Base-by-base conservation (phyloP, 2,329 filamentous ascomycete genomes). In the Ceratocystis papillata region DNA sequence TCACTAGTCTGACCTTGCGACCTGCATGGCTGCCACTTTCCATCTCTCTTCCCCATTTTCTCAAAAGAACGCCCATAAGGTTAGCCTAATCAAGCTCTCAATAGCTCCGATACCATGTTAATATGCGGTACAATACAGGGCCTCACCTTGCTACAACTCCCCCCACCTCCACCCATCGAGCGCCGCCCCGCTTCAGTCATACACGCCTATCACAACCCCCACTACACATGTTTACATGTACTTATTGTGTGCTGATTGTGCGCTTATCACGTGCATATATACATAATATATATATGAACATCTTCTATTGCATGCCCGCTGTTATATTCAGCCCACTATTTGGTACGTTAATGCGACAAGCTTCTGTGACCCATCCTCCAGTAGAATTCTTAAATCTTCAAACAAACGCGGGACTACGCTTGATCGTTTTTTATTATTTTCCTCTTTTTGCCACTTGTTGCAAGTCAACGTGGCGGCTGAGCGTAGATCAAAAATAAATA, bases 381-480 rank as follows among this genome's bases (percentile, higher is more conserved):
- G 33, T 10, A 37, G 8, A 37, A 37, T 33, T 33, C 30, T 33
- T 33, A 33, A 33, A 33, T 33, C n/a, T 50, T 50, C 46, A 50
- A 50, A n/a, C 17, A 50, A 37, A 8, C 46, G 7, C 17, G n/a
- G n/a, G 17, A 20, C 46, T 28, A 22, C 33, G 15, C 8, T 25
- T 30, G 12, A 6, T 57, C 20, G 25, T 57, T 57, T 30, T 28
- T 57, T 17, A 5, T 28, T 57, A 15, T 57, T 25, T 17, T 30
- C n/a, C 22, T 50, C n/a, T 57, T 50, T 50, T 57, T 57, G 50
- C 50, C 50, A 57, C 50, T 57, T 25, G 22, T 15, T 30, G 15
- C 22, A 57, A 15, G n/a, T 55, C 50, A 57, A 57, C 50, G 50
- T 57, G 50, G 50, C 50, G 50, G 50, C 50, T 57, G 50, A 57